Conservation (phyloP, 768 basidiomycete genomes). For the Dacryopinax primogenitus region DNA sequence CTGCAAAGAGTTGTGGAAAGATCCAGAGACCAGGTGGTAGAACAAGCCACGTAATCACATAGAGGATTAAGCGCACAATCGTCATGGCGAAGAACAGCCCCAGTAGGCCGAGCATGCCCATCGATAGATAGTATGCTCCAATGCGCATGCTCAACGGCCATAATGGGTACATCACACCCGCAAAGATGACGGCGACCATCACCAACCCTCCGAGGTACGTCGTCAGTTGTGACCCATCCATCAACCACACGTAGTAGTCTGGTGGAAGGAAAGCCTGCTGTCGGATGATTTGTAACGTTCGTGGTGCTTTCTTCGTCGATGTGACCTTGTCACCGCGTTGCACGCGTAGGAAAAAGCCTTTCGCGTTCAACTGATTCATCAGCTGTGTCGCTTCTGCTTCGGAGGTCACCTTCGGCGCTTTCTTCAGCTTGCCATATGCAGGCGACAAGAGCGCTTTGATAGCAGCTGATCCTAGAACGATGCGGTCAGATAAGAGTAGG, state of each 20-base stretch:
- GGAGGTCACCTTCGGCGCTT: conserved; percentile 50
- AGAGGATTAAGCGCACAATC: conserved; percentile 83
- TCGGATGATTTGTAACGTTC: conserved; percentile 60
- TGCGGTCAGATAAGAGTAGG: background rate
- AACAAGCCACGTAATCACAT: conserved; percentile 76
- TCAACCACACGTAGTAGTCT: conserved; percentile 93
- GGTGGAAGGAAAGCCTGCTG: conserved; percentile 60
- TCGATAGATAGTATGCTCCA: conserved; percentile 90
- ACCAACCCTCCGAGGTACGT: conserved; percentile 79
- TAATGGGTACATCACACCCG: conserved; percentile 96
- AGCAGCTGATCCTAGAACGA: conserved; percentile 70
- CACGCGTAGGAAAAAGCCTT: conserved; percentile 85
- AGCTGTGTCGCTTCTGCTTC: conserved; percentile 63
- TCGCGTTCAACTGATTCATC: conserved; percentile 59
- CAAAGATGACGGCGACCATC: conserved; percentile 89
- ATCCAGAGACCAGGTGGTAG: conserved; percentile 94
- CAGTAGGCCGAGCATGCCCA: conserved; percentile 75
- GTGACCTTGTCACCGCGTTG: conserved; percentile 57
- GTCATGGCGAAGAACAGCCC: conserved; percentile 84
- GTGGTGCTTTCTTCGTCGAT: conserved; percentile 55
- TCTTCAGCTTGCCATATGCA: conserved; percentile 78
- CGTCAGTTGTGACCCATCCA: conserved; percentile 86
- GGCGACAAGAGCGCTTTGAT: conserved; percentile 85
- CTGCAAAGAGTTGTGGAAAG: conserved; percentile 94
- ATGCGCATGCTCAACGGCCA: conserved; percentile 90